Evolutionary conservation across 1,284 basidiomycete genomes (phyloP).

Genomic region (Cryptococcus sp.): DNA sequence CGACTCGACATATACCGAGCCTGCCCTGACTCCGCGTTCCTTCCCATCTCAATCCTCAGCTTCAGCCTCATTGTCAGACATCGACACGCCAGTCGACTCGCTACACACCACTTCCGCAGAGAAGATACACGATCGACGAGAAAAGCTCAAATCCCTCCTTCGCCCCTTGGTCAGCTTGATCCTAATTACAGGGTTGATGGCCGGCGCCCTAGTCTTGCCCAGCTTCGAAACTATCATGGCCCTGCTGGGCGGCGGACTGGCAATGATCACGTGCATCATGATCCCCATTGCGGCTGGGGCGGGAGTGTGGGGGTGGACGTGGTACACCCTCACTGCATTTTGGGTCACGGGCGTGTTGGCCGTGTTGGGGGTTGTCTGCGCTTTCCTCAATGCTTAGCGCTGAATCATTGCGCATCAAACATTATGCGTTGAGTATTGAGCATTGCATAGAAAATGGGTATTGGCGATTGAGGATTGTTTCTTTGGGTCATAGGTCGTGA

Average conservation of each 20-base stretch:
- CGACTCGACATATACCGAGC: conserved; percentile 28
- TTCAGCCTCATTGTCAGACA: conserved; percentile 8
- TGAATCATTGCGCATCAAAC: no score
- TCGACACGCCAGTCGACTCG: background rate
- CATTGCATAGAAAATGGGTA: no score
- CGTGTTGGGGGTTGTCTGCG: conserved; percentile 70
- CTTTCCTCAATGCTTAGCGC: conserved; percentile 47
- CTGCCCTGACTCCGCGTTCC: conserved; percentile 21
- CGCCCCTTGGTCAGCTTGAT: conserved; percentile 63
- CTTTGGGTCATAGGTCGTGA: no score
- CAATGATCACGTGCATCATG: conserved; percentile 77
- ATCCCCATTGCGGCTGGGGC: conserved; percentile 68
- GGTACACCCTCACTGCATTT: conserved; percentile 62
- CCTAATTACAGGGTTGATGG: conserved; percentile 65
- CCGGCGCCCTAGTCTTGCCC: conserved; percentile 75
- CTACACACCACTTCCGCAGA: conserved; percentile 60
- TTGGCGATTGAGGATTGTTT: no score
- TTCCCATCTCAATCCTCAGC: conserved; percentile 7
- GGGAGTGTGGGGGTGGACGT: conserved; percentile 55
- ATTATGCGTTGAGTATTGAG: no score
- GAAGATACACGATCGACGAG: conserved; percentile 31
- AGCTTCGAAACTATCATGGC: conserved; percentile 85
- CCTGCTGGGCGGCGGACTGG: conserved; percentile 79
- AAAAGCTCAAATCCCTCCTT: conserved; percentile 57
- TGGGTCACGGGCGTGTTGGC: conserved; percentile 64